Evolutionary conservation across 306 rosid genomes (phyloP).

Genomic region (Psophocarpus tetragonolobus): DNA sequence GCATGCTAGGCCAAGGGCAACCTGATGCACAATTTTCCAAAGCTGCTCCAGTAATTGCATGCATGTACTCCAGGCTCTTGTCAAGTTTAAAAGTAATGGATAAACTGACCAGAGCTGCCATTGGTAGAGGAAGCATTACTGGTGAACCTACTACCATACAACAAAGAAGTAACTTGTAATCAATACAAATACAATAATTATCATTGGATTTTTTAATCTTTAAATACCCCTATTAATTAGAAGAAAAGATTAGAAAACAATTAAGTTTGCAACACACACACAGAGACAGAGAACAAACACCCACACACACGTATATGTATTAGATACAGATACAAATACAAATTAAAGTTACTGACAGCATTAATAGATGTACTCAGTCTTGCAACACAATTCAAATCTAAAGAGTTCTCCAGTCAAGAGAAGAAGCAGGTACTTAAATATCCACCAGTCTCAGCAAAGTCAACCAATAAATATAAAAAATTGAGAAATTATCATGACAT

Average conservation of each 20-base stretch:
- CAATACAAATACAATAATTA: conserved; percentile 28
- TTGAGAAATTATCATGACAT: too few species aligned
- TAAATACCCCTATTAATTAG: conserved; percentile 8
- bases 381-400: neutral
- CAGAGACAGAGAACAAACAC: too few species aligned
- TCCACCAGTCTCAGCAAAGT: neutral
- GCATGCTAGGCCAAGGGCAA: conserved; percentile 84
- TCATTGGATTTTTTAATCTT: conserved; percentile 24
- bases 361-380: neutral
- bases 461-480: conserved; percentile 8
- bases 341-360: neutral
- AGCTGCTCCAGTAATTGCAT: conserved; percentile 72
- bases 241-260: conserved; percentile 12
- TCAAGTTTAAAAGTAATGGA: conserved; percentile 85
- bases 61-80: conserved; percentile 62
- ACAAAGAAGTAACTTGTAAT: conserved; percentile 31
- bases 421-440: neutral
- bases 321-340: too few species aligned
- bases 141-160: conserved; percentile 52
- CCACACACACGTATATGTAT: too few species aligned
- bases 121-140: conserved; percentile 69
- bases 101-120: conserved; percentile 86
- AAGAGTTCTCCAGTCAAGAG: neutral
- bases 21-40: conserved; percentile 70
- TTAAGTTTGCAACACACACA: too few species aligned